Evolutionary conservation across 768 basidiomycete species (phyloP).

Genomic region (Multifurca ochricompacta): DNA sequence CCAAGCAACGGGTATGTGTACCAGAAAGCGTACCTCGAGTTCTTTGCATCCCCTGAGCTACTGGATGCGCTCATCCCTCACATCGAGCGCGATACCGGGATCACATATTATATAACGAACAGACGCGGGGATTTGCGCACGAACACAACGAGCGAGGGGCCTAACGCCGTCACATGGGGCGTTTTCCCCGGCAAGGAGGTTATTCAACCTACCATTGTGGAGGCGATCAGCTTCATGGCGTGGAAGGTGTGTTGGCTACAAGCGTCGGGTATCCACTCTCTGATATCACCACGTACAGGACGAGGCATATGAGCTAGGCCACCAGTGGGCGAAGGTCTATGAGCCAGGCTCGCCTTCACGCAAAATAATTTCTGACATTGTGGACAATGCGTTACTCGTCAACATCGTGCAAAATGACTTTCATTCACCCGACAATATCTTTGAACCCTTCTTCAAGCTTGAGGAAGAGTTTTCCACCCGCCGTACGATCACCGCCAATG

Average conservation of each 20-base stretch:
- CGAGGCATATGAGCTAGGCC: conserved; percentile 88
- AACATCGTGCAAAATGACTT: conserved; percentile 97
- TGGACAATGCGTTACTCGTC: conserved; percentile 80
- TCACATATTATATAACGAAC: conserved; percentile 98
- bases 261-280: neutral
- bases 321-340: conserved; percentile 86
- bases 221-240: conserved; percentile 96
- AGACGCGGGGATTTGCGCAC: conserved; percentile 90
- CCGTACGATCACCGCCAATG: conserved; percentile 23
- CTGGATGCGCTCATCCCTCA: conserved; percentile 65
- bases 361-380: conserved; percentile 65
- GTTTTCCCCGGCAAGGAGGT: conserved; percentile 97
- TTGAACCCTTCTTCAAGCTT: conserved; percentile 75
- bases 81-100: conserved; percentile 79
- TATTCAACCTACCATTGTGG: conserved; percentile 92
- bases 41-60: conserved; percentile 77
- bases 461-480: conserved; percentile 49
- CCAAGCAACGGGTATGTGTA: conserved; percentile 91
- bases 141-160: conserved; percentile 90
- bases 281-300: conserved; percentile 43
- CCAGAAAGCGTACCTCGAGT: conserved; percentile 97
- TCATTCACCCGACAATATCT: conserved; percentile 78
- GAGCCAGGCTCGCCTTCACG: conserved; percentile 68
- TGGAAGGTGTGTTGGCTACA: conserved; percentile 64
- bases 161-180: conserved; percentile 99